Conservation (phyloP, 176 grass and related monocot genomes). For the Rhynchospora pubera region DNA sequence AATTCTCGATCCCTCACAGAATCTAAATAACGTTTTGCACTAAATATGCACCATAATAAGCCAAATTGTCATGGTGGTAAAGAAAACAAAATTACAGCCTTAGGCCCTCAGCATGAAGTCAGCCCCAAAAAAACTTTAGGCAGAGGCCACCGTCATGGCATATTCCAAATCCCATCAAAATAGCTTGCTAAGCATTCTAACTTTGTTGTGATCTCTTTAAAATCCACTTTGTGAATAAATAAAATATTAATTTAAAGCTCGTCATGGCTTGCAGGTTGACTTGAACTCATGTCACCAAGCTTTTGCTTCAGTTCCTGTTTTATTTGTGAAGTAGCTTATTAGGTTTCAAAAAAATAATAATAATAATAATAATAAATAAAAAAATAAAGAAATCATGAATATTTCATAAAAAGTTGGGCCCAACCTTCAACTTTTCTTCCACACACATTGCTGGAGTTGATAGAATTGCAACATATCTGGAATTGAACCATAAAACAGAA, state of each 20-base stretch:
- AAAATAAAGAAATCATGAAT: neutral
- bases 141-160: constrained; percentile 24
- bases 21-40: constrained; percentile 1
- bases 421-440: constrained; percentile 84
- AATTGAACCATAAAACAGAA: neutral
- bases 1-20: neutral
- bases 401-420: neutral
- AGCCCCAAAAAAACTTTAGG: constrained; percentile 21
- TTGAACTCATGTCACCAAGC: constrained; percentile 36
- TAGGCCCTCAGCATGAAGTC: constrained; percentile 9
- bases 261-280: constrained; percentile 36
- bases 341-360: too few relatives aligned
- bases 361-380: neutral
- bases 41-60: neutral
- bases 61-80: neutral
- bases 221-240: neutral
- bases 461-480: constrained; percentile 73
- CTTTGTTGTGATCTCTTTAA: neutral
- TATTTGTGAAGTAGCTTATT: constrained; percentile 21
- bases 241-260: constrained; percentile 52
- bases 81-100: constrained; percentile 4
- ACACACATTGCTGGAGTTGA: constrained; percentile 64
- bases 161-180: constrained; percentile 6
- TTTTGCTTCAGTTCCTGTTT: constrained; percentile 76
- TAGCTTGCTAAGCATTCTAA: neutral